Conservation (phyloP, 345 rosid species). For the Crucihimalaya himalaica region DNA sequence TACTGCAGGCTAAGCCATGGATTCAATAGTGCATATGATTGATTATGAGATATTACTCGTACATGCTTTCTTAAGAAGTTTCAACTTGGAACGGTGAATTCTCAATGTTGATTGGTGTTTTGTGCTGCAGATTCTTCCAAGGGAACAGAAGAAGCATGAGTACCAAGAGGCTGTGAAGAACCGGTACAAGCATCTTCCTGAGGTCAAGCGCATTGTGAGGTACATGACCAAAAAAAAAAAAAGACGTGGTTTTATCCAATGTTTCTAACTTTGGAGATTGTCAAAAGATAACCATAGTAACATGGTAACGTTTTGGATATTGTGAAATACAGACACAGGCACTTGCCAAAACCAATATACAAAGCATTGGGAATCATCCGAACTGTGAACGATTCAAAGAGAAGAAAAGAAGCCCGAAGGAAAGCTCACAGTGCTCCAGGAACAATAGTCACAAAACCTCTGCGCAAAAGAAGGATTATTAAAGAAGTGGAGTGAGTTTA, state of each 20-base stretch:
- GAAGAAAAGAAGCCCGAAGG: constrained; percentile 73
- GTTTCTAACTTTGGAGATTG: neutral
- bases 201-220: constrained; percentile 90
- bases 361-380: constrained; percentile 57
- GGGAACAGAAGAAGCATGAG: constrained; percentile 81
- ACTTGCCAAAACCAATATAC: constrained; percentile 83
- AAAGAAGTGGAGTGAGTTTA: constrained; percentile 67
- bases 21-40: neutral
- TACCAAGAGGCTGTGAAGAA: constrained; percentile 82
- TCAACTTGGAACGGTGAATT: neutral
- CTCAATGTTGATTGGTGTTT: constrained; percentile 16
- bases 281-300: neutral
- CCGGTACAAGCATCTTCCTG: constrained; percentile 87
- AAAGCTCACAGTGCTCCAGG: constrained; percentile 95
- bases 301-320: constrained; percentile 23
- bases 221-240: constrained; percentile 31
- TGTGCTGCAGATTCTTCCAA: constrained; percentile 71
- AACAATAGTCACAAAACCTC: constrained; percentile 49
- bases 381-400: constrained; percentile 62
- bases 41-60: neutral
- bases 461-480: constrained; percentile 74
- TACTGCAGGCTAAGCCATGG: neutral
- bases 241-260: neutral
- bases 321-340: constrained; percentile 75
- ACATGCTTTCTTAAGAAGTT: neutral